Conservation (phyloP, 176 grass and related monocot species). For the Saccharum spontaneum region DNA sequence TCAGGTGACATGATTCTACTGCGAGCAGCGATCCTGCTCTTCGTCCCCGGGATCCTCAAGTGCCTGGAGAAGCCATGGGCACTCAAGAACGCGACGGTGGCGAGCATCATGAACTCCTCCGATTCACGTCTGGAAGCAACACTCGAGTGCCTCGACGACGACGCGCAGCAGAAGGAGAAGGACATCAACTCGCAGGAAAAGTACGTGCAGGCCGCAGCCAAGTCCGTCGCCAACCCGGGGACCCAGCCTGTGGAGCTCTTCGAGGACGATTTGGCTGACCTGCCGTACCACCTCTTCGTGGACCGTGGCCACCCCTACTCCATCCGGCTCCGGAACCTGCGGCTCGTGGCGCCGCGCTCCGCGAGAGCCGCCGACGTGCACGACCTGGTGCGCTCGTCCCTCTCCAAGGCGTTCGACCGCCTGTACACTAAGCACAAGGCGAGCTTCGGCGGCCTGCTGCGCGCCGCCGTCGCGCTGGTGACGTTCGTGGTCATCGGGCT, state of each 20-base stretch:
- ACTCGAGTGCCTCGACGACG: neutral
- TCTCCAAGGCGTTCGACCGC: neutral
- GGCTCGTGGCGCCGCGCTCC: neutral
- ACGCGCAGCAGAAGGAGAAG: neutral
- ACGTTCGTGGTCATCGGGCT: neutral
- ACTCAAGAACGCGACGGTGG: neutral
- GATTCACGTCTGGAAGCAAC: neutral
- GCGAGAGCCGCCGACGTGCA: neutral
- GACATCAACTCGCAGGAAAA: neutral
- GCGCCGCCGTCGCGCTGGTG: neutral
- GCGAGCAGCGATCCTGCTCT: neutral
- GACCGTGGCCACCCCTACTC: neutral
- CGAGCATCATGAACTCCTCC: neutral
- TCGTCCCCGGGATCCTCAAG: slow-evolving; percentile 11
- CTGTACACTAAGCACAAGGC: slow-evolving; percentile 6
- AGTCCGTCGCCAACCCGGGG: no score
- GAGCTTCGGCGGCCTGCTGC: neutral
- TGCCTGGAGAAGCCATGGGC: slow-evolving; percentile 22
- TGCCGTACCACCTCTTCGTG: neutral
- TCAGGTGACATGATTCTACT: neutral
- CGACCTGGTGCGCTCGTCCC: neutral
- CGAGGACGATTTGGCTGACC: neutral
- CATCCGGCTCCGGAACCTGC: neutral
- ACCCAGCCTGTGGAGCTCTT: neutral
- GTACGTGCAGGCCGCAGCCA: neutral